Evolutionary conservation across 1,284 basidiomycete species (phyloP).

Genomic region (Pseudozyma tsukubaensis): DNA sequence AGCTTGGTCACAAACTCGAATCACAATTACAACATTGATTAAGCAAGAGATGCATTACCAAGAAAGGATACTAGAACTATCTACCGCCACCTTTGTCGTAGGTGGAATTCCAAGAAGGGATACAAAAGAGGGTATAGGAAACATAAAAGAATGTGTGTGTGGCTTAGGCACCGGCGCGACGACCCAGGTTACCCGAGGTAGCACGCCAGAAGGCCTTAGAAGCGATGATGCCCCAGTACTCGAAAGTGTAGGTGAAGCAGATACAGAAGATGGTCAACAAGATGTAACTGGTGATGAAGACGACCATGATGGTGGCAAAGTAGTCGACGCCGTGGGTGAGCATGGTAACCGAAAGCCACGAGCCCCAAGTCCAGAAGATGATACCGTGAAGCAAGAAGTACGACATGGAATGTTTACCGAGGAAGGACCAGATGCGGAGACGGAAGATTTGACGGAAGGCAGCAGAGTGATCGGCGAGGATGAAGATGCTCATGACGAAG

Average conservation of each 20-base stretch:
- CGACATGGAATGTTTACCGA: slow-evolving; percentile 59
- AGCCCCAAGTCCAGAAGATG: slow-evolving; percentile 62
- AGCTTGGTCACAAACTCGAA: too few species aligned
- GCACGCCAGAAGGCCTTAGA: slow-evolving; percentile 59
- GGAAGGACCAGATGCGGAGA: slow-evolving; percentile 53
- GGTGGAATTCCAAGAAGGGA: background rate
- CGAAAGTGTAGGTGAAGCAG: slow-evolving; percentile 59
- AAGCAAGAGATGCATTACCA: slow-evolving; percentile 11
- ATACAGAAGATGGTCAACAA: slow-evolving; percentile 50
- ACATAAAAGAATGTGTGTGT: slow-evolving; percentile 3
- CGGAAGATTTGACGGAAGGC: slow-evolving; percentile 56
- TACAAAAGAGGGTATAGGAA: slow-evolving; percentile 15
- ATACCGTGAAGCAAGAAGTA: slow-evolving; percentile 60
- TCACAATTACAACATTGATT: background rate
- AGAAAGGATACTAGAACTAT: too few species aligned
- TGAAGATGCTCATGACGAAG: slow-evolving; percentile 54
- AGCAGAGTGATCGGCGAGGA: slow-evolving; percentile 53
- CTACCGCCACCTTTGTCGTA: background rate
- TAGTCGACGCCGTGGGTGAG: slow-evolving; percentile 43
- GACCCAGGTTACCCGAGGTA: slow-evolving; percentile 51
- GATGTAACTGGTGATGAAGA: slow-evolving; percentile 53
- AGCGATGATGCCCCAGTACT: slow-evolving; percentile 57
- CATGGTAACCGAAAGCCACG: slow-evolving; percentile 53
- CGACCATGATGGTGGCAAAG: slow-evolving; percentile 54
- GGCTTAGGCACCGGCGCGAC: slow-evolving; percentile 29